These are phyloP conservation scores for Castanea crenata DNA, from an alignment of 306 rosid species.

Conservation along the genomic window DNA sequence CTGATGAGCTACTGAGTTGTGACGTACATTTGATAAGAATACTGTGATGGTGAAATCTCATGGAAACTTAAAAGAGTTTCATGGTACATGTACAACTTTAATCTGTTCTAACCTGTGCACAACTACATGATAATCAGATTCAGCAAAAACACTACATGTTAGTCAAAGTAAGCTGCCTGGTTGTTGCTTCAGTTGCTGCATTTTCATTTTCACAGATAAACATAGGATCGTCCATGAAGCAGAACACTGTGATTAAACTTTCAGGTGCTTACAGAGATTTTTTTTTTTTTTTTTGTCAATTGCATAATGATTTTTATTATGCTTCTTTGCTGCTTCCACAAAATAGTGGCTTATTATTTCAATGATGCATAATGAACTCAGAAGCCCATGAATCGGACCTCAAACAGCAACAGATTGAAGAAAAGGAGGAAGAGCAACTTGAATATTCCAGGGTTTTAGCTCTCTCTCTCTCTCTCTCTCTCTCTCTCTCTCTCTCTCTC, in stretches of 20 bases:
- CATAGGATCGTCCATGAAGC: slow-evolving; percentile 11
- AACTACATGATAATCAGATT: slow-evolving; percentile 41
- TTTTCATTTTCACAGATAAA: slow-evolving; percentile 27
- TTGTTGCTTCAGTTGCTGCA: slow-evolving; percentile 40
- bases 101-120: background rate
- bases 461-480: background rate
- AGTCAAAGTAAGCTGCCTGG: slow-evolving; percentile 44
- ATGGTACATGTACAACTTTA: background rate
- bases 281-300: background rate
- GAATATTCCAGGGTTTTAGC: background rate
- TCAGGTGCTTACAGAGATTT: slow-evolving; percentile 19
- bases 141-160: slow-evolving; percentile 37
- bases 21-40: slow-evolving; percentile 17
- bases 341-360: slow-evolving; percentile 6
- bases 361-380: slow-evolving; percentile 13
- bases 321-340: background rate
- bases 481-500: background rate
- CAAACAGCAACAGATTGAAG: slow-evolving; percentile 17
- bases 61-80: slow-evolving; percentile 14
- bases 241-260: background rate
- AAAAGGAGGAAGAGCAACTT: slow-evolving; percentile 15
- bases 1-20: slow-evolving; percentile 25
- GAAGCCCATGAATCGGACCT: slow-evolving; percentile 24
- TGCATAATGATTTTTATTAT: background rate
- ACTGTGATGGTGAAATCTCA: slow-evolving; percentile 23